phyloP scores from a whole-genome alignment of 2,329 filamentous ascomycete species.

The Myotisia sp. region DNA sequence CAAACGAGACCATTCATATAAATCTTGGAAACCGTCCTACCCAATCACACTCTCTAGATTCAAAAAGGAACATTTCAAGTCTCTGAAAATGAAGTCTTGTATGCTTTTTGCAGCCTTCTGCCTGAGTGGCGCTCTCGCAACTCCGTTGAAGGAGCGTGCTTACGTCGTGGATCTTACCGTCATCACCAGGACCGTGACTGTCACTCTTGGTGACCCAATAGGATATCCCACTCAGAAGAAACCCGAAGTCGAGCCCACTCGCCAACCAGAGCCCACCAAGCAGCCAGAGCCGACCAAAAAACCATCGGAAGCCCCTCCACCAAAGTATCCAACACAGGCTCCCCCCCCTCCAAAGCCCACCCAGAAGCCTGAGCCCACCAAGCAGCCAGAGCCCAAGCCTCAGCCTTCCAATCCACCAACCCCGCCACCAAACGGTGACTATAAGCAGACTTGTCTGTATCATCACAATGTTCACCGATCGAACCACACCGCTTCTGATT shows the following conservation, averaged over 20 bases:
- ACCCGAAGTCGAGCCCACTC: slow-evolving; percentile 1
- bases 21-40: slow-evolving; percentile 8
- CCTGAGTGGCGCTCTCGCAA: slow-evolving; percentile 22
- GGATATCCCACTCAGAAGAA: slow-evolving; percentile 5
- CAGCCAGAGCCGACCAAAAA: slow-evolving; percentile 7
- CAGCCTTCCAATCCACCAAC: slow-evolving; percentile 5
- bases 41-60: background rate
- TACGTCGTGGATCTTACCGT: slow-evolving; percentile 25
- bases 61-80: slow-evolving; percentile 1
- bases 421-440: slow-evolving; percentile 14
- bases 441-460: slow-evolving; percentile 36
- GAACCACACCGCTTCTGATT: slow-evolving; percentile 55
- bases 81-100: slow-evolving; percentile 14
- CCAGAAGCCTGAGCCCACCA: background rate
- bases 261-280: slow-evolving; percentile 1
- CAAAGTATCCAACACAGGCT: too few relatives aligned
- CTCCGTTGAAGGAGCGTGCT: slow-evolving; percentile 23
- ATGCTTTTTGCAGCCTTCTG: slow-evolving; percentile 24
- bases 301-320: slow-evolving; percentile 7
- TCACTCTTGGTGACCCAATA: slow-evolving; percentile 14
- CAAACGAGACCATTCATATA: too few relatives aligned
- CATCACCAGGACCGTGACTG: slow-evolving; percentile 24
- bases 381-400: slow-evolving; percentile 7
- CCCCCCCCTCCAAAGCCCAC: background rate
- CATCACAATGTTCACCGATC: slow-evolving; percentile 77